Base-by-base conservation (phyloP, 1,139 yeast genomes). In the Geotrichum klebahnii region DNA sequence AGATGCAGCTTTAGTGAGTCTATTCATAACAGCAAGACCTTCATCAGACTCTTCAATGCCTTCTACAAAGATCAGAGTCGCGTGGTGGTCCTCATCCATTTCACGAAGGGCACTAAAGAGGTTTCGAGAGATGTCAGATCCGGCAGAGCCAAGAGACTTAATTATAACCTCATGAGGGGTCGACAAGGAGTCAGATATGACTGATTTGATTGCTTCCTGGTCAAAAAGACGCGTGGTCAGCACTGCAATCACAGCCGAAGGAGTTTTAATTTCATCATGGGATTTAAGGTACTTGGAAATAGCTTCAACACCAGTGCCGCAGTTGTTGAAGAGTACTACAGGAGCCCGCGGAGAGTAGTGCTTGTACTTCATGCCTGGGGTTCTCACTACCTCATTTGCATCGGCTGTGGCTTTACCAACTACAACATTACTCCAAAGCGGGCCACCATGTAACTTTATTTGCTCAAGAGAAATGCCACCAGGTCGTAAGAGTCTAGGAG, bases 361-460 rank as follows among this genome's bases (percentile, higher is more conserved):
- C 59, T 87, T 81, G 65, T 92, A 92, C 64, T 92, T 92, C 98
- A 92, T 92, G 0, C 98, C 98, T 0, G 98, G 98, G 0, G 98
- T 92, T 58, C 85, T 77, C 0, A 90, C 97, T 0, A 81, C 75
- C 61, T 85, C 96, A 47, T 74, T 67, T 20, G 74, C 61, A 6
- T 78, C 82, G 0, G 90, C 88, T 0, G 79, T 77, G 55, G 80
- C 77, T 58, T 79, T 81, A 1, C 87, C 94, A 3, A 84, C 70
- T 1, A 78, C 67, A 2, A 87, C 77, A 46, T 80, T 64, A 5
- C 67, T 60, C 97, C 97, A 90, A 32, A 51, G 51, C 4, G 66
- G 64, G 0, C 95, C 96, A 0, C 95, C 95, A 34, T 67, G 67
- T 45, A 67, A 54, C 45, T 72, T 69, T 33, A 92, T 81, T 38